phyloP scores from a whole-genome alignment of 768 basidiomycete species.

The Pleurotus djamor region DNA sequence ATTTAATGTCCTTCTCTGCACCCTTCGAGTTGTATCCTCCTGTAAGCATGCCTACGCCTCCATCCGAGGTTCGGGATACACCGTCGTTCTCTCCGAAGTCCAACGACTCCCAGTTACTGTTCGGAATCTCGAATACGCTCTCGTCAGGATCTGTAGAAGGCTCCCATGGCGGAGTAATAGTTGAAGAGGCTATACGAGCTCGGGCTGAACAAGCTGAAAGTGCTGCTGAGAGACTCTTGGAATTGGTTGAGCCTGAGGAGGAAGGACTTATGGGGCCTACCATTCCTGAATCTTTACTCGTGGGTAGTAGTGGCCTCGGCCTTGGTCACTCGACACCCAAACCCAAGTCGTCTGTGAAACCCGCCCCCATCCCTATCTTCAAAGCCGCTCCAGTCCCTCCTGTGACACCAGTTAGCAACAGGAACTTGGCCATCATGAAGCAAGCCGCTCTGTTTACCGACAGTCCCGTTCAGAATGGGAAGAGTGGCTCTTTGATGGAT shows the following conservation, averaged over 20 bases:
- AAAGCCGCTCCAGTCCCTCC: slow-evolving; percentile 33
- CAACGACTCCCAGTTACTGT: slow-evolving; percentile 41
- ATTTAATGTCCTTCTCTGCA: slow-evolving; percentile 72
- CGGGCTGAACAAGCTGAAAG: slow-evolving; percentile 93
- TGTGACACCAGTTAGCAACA: slow-evolving; percentile 59
- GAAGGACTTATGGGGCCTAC: slow-evolving; percentile 49
- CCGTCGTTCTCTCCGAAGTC: slow-evolving; percentile 58
- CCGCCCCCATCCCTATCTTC: slow-evolving; percentile 31
- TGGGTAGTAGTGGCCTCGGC: slow-evolving; percentile 30
- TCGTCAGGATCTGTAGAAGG: slow-evolving; percentile 49
- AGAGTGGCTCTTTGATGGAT: slow-evolving; percentile 60
- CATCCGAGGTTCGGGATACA: slow-evolving; percentile 35
- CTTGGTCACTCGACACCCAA: slow-evolving; percentile 34
- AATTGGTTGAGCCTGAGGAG: slow-evolving; percentile 81
- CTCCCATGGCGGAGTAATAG: slow-evolving; percentile 47
- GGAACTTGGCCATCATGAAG: slow-evolving; percentile 56
- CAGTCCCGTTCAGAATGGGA: slow-evolving; percentile 63
- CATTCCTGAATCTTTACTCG: slow-evolving; percentile 53
- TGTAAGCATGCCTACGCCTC: slow-evolving; percentile 19
- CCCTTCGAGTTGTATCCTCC: slow-evolving; percentile 53
- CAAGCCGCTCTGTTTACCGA: slow-evolving; percentile 81
- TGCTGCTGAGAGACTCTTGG: slow-evolving; percentile 84
- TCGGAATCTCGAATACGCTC: slow-evolving; percentile 53
- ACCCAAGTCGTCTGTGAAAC: slow-evolving; percentile 28
- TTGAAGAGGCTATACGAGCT: slow-evolving; percentile 81